A percentile compares a stretch with the other conserved stretches of the same genome.
phyloP scores from a whole-genome alignment of 108 stramenopile species.

The Nitzschia putrida region DNA sequence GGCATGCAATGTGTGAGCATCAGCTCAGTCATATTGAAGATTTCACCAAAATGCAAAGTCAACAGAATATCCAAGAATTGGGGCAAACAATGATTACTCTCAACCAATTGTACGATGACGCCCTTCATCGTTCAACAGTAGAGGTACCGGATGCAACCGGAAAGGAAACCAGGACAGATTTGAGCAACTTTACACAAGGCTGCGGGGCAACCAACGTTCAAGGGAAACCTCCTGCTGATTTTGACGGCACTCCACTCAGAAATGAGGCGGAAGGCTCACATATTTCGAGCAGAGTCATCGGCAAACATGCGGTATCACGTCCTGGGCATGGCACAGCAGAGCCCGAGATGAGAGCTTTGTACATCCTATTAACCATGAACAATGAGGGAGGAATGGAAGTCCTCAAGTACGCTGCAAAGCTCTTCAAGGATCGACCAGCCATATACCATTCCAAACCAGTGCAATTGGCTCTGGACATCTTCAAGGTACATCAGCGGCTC shows the following conservation, averaged over 20 bases:
- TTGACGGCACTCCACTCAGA: slow-evolving; percentile 62
- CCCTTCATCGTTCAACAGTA: slow-evolving; percentile 58
- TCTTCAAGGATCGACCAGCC: slow-evolving; percentile 63
- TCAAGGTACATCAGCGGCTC: slow-evolving; percentile 48
- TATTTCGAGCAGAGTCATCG: slow-evolving; percentile 58
- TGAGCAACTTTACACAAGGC: slow-evolving; percentile 45
- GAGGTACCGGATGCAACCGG: slow-evolving; percentile 57
- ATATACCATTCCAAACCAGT: slow-evolving; percentile 82
- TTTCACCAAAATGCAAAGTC: slow-evolving; percentile 81
- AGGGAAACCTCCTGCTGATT: slow-evolving; percentile 70
- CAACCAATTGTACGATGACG: slow-evolving; percentile 85
- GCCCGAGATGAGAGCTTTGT: slow-evolving; percentile 83
- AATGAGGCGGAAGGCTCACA: slow-evolving; percentile 43
- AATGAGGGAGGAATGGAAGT: slow-evolving; percentile 94
- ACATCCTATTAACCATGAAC: slow-evolving; percentile 82
- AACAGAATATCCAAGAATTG: slow-evolving; percentile 87
- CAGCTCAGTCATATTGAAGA: slow-evolving; percentile 84
- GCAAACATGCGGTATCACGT: slow-evolving; percentile 38
- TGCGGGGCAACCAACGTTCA: slow-evolving; percentile 63
- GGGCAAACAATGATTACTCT: slow-evolving; percentile 89
- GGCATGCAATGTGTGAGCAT: slow-evolving; percentile 89
- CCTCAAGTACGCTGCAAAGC: slow-evolving; percentile 75
- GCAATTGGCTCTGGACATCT: slow-evolving; percentile 81
- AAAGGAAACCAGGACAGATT: slow-evolving; percentile 30
- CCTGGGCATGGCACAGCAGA: slow-evolving; percentile 80